phyloP scores from a whole-genome alignment of 2,329 filamentous ascomycete species.

The Thelonectria blattea region DNA sequence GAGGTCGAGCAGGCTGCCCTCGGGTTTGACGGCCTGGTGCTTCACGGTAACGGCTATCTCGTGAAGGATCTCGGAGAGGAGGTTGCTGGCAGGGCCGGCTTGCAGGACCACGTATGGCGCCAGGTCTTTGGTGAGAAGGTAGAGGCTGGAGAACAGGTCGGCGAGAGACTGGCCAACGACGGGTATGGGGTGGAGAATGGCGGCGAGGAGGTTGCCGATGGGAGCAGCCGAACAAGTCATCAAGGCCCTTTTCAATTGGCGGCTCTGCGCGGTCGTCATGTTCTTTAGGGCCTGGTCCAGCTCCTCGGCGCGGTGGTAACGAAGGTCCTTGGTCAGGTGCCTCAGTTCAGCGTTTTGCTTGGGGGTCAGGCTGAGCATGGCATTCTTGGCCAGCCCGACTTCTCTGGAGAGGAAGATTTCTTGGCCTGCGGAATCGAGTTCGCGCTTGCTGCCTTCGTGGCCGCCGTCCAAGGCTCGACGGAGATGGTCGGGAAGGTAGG shows the following conservation, averaged over 20 bases:
- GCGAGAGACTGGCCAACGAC: background rate
- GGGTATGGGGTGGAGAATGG: background rate
- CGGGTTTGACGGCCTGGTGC: background rate
- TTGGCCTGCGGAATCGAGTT: background rate
- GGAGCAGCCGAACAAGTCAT: background rate
- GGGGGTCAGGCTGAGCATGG: background rate
- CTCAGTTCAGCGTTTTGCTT: background rate
- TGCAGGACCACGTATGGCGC: background rate
- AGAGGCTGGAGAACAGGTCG: background rate
- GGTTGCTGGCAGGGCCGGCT: background rate
- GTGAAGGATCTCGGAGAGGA: background rate
- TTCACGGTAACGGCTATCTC: background rate
- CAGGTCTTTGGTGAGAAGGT: background rate
- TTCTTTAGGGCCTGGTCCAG: background rate
- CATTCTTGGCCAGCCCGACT: background rate
- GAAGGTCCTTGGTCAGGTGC: background rate
- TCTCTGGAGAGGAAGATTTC: background rate
- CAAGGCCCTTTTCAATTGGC: background rate
- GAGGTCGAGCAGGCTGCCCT: background rate
- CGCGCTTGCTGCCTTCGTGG: background rate
- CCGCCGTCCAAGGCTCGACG: background rate
- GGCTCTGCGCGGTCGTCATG: background rate
- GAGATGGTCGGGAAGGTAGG: slow-evolving; percentile 6
- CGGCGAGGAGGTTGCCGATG: background rate
- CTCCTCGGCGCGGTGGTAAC: background rate